These are phyloP conservation scores for Aurifilum marmelostoma DNA, from an alignment of 2,329 filamentous ascomycete species.

Conservation along the genomic window DNA sequence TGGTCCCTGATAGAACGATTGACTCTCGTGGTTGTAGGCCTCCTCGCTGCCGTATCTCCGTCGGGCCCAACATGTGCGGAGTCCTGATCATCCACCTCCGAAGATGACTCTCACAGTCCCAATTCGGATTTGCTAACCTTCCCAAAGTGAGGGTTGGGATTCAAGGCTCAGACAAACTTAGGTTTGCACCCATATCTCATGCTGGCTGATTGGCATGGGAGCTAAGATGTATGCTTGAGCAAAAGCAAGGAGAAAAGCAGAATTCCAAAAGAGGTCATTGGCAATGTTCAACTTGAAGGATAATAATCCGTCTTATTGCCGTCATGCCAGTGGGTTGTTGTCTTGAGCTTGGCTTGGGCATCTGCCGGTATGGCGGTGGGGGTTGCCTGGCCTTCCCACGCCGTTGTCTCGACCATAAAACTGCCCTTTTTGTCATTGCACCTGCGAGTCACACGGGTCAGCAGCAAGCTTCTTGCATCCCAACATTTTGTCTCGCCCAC, in stretches of 20 bases:
- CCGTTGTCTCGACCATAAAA: conserved; percentile 67
- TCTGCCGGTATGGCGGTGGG: conserved; percentile 33
- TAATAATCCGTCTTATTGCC: conserved; percentile 35
- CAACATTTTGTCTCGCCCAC: not conserved
- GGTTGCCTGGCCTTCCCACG: conserved; percentile 53
- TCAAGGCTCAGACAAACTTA: not conserved
- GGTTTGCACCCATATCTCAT: not conserved
- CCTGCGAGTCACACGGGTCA: conserved; percentile 41
- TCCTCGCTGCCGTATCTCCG: not conserved
- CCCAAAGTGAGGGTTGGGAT: not conserved
- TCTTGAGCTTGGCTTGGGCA: conserved; percentile 32
- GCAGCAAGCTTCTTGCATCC: not conserved
- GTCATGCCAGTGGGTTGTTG: conserved; percentile 40
- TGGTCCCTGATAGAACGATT: no score
- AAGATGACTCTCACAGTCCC: not conserved
- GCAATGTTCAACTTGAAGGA: not conserved
- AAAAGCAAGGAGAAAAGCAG: not conserved
- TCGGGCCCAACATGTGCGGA: not conserved
- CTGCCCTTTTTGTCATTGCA: conserved; percentile 60
- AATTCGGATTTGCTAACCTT: not conserved
- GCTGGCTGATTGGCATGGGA: not conserved
- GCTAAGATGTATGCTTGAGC: not conserved
- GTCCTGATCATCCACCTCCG: not conserved
- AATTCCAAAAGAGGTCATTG: no score
- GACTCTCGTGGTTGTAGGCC: no score